phyloP scores from a whole-genome alignment of 106 monocot species.

The Xerophyta viscosa region DNA sequence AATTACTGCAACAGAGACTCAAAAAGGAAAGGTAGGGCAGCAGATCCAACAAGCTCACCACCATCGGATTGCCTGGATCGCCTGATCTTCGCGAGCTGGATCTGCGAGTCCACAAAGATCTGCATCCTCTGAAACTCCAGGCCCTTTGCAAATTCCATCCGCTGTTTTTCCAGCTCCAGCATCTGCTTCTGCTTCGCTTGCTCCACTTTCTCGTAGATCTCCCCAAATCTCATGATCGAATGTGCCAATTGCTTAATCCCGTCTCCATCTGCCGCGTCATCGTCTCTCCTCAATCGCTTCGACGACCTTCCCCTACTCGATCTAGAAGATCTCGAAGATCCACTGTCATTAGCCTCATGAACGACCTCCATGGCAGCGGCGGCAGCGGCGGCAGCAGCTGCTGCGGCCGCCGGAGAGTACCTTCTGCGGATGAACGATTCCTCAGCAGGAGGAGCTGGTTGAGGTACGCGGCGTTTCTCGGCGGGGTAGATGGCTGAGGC shows the following conservation, averaged over 20 bases:
- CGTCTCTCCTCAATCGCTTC: constrained; percentile 13
- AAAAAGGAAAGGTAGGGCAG: constrained; percentile 3
- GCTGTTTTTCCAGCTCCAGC: constrained; percentile 87
- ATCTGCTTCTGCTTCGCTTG: constrained; percentile 61
- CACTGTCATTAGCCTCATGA: constrained; percentile 10
- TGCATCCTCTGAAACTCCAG: constrained; percentile 89
- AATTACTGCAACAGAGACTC: neutral
- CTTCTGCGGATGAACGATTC: constrained; percentile 11
- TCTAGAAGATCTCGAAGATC: constrained; percentile 19
- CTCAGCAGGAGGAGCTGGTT: constrained; percentile 4
- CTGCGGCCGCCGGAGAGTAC: too few relatives aligned
- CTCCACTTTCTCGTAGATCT: constrained; percentile 89
- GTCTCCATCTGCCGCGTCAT: constrained; percentile 21
- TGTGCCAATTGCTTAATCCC: constrained; percentile 56
- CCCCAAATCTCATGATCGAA: constrained; percentile 52
- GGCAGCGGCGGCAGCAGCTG: constrained; percentile 26
- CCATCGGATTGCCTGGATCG: constrained; percentile 16
- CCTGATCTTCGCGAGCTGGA: constrained; percentile 62
- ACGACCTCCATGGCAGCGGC: constrained; percentile 20
- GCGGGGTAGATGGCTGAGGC: constrained; percentile 2
- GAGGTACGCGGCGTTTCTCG: constrained; percentile 4
- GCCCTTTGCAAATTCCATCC: constrained; percentile 84
- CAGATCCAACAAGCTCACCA: constrained; percentile 24
- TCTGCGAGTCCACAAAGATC: constrained; percentile 63
- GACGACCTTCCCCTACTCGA: constrained; percentile 15